phyloP scores from a whole-genome alignment of 2,329 filamentous ascomycete species.

The Colletotrichum australisinense region DNA sequence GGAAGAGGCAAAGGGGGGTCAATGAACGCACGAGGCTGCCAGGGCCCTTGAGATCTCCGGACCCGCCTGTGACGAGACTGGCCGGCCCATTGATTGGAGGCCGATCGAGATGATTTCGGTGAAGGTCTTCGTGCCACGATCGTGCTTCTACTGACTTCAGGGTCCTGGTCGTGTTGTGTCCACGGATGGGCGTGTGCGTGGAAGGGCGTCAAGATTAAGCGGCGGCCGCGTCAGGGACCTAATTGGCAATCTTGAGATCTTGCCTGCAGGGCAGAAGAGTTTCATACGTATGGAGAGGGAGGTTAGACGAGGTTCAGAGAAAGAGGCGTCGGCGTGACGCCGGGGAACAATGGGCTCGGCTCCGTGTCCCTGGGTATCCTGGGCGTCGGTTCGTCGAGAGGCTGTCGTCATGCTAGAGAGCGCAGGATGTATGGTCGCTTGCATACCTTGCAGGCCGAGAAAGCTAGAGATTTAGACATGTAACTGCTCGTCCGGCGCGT shows the following conservation, averaged over 20 bases:
- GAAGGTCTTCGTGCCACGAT: constrained; percentile 20
- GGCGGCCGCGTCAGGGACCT: neutral
- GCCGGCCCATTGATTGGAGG: neutral
- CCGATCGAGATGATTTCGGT: constrained; percentile 7
- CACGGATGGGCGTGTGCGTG: constrained; percentile 23
- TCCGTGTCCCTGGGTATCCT: neutral
- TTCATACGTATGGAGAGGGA: neutral
- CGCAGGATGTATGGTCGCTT: neutral
- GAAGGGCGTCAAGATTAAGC: constrained; percentile 19
- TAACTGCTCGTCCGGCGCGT: constrained; percentile 24
- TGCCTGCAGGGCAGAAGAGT: neutral
- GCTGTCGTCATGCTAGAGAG: neutral
- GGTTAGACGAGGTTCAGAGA: neutral
- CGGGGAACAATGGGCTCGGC: neutral
- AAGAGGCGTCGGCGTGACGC: constrained; percentile 29
- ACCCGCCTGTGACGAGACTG: neutral
- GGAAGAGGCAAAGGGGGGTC: neutral
- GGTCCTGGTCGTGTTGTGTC: constrained; percentile 5
- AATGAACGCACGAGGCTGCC: neutral
- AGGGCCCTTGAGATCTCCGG: constrained; percentile 6
- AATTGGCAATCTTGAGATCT: constrained; percentile 26
- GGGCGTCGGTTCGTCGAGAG: neutral
- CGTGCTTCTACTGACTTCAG: constrained; percentile 9
- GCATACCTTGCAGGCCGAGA: constrained; percentile 5
- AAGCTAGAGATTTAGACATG: neutral